Base-by-base conservation (phyloP, 805 yeast species). In the Phaffomyces opuntiae region DNA sequence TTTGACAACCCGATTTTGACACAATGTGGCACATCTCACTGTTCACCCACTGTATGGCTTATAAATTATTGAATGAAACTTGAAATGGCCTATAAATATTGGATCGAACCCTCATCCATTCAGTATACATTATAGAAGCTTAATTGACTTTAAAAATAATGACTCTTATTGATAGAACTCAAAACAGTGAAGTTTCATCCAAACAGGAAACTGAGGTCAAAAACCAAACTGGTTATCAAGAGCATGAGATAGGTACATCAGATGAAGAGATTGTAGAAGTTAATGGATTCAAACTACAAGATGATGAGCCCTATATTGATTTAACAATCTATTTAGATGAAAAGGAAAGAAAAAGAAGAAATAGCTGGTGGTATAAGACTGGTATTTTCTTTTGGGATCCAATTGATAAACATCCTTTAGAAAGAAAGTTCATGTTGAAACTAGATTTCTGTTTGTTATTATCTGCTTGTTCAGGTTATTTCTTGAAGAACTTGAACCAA, bases 401-500 rank as follows among this genome's bases (percentile, higher is more conserved):
- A 2, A 44, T 44, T 38, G 48, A 45, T 27, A 45, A 45, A 25
- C 48, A 45, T 29, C 66, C 67, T 3, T 44, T 50, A 4, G 75
- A 70, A 48, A 57, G 64, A 39, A 44, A 36, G 27, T 67, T 66
- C 37, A 49, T 66, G 43, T 16, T 59, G 29, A 67, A 67, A 43
- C 53, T 67, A 33, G 72, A 67, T 49, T 56, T 61, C 36, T 70
- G 70, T 47, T 53, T 72, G 24, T 51, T 72, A 32, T 58, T 66
- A 25, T 69, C 73, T 7, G 60, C 73, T 3, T 67, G 70, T 63
- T 57, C 70, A 39, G 76, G 75, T 2, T 72, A 72, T 49, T 73
- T 71, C 52, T 66, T 70, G 51, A 73, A 72, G 55, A 68, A 67
- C 36, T 60, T 73, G 51, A 68, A 72, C 48, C 72, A 63, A 48